Conservation (phyloP, 1,139 yeast genomes). For the Schwanniomyces etchellsii region DNA sequence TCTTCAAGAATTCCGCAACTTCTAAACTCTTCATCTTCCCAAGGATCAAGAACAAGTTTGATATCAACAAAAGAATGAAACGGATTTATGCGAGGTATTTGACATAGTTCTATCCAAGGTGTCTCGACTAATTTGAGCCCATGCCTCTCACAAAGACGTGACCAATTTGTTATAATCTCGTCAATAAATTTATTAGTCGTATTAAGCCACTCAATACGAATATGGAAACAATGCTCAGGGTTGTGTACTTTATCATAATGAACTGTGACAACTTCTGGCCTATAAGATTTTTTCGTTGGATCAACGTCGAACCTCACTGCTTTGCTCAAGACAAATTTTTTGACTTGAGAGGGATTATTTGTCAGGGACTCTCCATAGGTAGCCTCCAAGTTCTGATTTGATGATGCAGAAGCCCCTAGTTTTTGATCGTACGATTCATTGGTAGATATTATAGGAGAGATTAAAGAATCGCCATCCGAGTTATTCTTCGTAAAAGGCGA, state of each 20-base stretch:
- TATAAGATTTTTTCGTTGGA: constrained; percentile 61
- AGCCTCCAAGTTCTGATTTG: constrained; percentile 7
- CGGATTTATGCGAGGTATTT: constrained; percentile 72
- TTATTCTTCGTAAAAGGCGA: constrained; percentile 12
- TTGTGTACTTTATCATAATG: constrained; percentile 92
- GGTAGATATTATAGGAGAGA: constrained; percentile 19
- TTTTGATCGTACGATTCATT: constrained; percentile 19
- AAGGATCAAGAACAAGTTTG: constrained; percentile 60
- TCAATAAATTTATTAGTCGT: constrained; percentile 87
- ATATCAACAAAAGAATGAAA: constrained; percentile 81
- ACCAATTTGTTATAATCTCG: constrained; percentile 77
- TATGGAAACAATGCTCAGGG: constrained; percentile 91
- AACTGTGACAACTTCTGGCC: constrained; percentile 74
- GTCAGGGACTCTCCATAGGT: too few relatives aligned
- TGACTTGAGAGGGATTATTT: constrained; percentile 28
- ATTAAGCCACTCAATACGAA: constrained; percentile 88
- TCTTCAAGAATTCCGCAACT: constrained; percentile 39
- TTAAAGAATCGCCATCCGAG: constrained; percentile 24
- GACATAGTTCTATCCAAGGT: constrained; percentile 84
- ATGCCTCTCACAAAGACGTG: constrained; percentile 77
- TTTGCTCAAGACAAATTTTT: constrained; percentile 44
- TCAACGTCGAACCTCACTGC: constrained; percentile 73
- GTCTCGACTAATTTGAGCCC: constrained; percentile 87
- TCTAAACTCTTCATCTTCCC: constrained; percentile 53
- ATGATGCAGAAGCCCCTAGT: constrained; percentile 18